Base-by-base conservation (phyloP, 306 rosid genomes). In the Phaseolus lunatus region DNA sequence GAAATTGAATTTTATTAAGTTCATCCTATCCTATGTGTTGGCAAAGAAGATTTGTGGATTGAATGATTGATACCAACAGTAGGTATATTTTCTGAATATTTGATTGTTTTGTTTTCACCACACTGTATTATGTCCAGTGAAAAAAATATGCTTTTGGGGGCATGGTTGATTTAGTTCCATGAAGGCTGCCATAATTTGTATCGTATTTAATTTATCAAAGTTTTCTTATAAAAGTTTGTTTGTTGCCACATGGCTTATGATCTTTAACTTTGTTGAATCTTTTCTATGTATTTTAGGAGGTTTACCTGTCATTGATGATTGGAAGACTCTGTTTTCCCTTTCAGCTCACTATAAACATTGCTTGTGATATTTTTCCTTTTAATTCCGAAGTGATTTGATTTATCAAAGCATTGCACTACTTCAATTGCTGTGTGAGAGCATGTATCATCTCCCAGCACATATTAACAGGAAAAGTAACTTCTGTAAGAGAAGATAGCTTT, bases 381-480 rank as follows among this genome's bases (percentile, higher is more conserved):
- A 5, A 58, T 58, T 58, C 50, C 50, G 1, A 49, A 52, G 29
- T 69, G 75, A 69, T 74, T 53, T 74, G 85, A 74, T 66, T 50
- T 23, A 10, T 11, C 49, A 10, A 31, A 16, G 67, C 52, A 78
- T 68, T 52, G 8, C 57, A 69, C 54, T 47, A 41, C 73, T 58
- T 72, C 8, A 49, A 47, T 44, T 37, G 8, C 48, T 78, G 18
- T 65, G 44, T 65, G 67, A 29, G 61, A 44, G 47, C 48, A 24
- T 33, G 41, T 62, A 50, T 67, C 72, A 53, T 44, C 72, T 63
- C 23, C 45, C 37, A 68, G 41, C 47, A 72, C 53, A 61, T 0
- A 16, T 11, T 23, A 31, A 24, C 1, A 8, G 35, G 78, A n/a
- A 69, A 22, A 67, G 13, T 54, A 8, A 49, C 12, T 84, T 76